Evolutionary conservation across 306 rosid species (phyloP).

Genomic region (Prosopis cineraria): DNA sequence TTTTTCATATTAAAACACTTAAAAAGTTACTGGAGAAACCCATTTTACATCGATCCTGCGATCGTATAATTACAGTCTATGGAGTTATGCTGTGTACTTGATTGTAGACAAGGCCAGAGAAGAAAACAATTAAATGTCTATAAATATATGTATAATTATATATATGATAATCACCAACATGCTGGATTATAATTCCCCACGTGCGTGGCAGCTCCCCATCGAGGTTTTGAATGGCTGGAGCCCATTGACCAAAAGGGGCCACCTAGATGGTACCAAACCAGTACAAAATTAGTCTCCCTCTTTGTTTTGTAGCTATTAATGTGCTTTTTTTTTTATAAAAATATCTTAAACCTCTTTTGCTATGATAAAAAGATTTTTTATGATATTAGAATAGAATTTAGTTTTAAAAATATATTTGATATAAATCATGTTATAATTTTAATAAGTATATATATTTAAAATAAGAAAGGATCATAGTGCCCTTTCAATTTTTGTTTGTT

Average conservation of each 20-base stretch:
- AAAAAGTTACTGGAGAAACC: neutral
- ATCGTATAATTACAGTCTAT: too few relatives aligned
- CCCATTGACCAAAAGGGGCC: conserved; percentile 42
- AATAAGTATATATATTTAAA: too few relatives aligned
- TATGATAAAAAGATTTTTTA: too few relatives aligned
- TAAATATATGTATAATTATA: neutral
- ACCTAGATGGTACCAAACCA: conserved; percentile 28
- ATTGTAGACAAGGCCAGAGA: too few relatives aligned
- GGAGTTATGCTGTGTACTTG: too few relatives aligned
- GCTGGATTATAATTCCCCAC: conserved; percentile 44
- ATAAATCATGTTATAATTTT: too few relatives aligned
- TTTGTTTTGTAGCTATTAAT: neutral
- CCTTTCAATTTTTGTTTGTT: too few relatives aligned
- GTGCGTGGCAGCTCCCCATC: conserved; percentile 44
- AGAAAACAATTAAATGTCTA: neutral
- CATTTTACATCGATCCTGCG: neutral
- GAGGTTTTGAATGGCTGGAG: conserved; percentile 26
- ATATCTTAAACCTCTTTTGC: too few relatives aligned
- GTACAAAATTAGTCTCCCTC: conserved; percentile 3
- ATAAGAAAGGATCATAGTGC: too few relatives aligned
- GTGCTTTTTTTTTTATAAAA: neutral
- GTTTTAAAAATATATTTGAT: too few relatives aligned
- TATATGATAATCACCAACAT: conserved; percentile 2
- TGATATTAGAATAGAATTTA: too few relatives aligned
- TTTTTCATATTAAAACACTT: neutral